These are phyloP conservation scores for Hordeum vulgare DNA, from an alignment of 176 grass and related monocot species.

Conservation along the genomic window MorexV3_pseudomolecules_assembly NC_058523.1:456106387-456106886, in stretches of 20 bases:
- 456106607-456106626: background rate
- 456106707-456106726: constrained; percentile 9
- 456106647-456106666: background rate
- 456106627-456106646: background rate
- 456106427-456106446: too few species aligned
- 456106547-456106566: too few species aligned
- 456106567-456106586: too few species aligned
- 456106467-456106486: too few species aligned
- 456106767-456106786: constrained; percentile 32
- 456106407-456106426: too few species aligned
- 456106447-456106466: too few species aligned
- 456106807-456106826: constrained; percentile 8
- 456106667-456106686: constrained; percentile 12
- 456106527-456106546: too few species aligned
- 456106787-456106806: constrained; percentile 4
- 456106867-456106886: constrained; percentile 2
- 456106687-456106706: background rate
- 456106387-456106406: too few species aligned
- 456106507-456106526: too few species aligned
- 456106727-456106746: constrained; percentile 10
- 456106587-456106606: background rate
- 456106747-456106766: constrained; percentile 28
- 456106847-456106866: constrained; percentile 11
- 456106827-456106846: constrained; percentile 31
- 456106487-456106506: too few species aligned